Base-by-base conservation (phyloP, 257 asterid species). In the Solanum phureja region DNA sequence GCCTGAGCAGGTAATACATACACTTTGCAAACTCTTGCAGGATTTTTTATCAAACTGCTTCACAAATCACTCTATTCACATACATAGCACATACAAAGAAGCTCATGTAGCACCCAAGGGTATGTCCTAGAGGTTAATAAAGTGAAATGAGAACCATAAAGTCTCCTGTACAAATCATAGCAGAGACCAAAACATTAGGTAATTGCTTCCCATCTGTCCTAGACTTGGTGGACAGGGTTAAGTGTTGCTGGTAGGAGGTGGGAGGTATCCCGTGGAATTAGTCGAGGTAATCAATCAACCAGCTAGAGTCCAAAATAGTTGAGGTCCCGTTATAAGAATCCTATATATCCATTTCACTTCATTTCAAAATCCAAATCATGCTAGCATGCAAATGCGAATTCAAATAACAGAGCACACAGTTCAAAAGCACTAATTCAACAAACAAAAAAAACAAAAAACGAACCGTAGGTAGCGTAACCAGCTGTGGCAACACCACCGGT, bases 401-500 rank as follows among this genome's bases (percentile, higher is more conserved):
- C 37, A 77, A 24, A 7, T 42, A 42, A 16, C 35, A 77, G 34
- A 29, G 16, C 52, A 77, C 19, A 42, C 0, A 7, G 13, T n/a
- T 21, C 62, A 21, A 75, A 1, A 11, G 7, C 11, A 2, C 60
- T 7, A 42, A 77, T 3, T 40, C 58, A 75, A 6, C 27, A 7
- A 23, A 37, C 6, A 74, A 84, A 46, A 52, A 46, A 46, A 29
- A 29, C 31, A 40, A 24, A 40, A 79, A 7, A 79, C 66, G 12
- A 87, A 96, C 98, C 99, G 27, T 94, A 93, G 27, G 98, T 85
- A 66, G 97, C 98, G 87, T 93, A 93, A 81, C 94, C 95, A 83
- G 95, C 94, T 31, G 97, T 88, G n/a, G 94, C 98, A 86, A 89
- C 91, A 87, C 95, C 94, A 24, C 96, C 98, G 3, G 95, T 92